phyloP scores from a whole-genome alignment of 2,329 filamentous ascomycete genomes.

The Hypoxylon sp. region DNA sequence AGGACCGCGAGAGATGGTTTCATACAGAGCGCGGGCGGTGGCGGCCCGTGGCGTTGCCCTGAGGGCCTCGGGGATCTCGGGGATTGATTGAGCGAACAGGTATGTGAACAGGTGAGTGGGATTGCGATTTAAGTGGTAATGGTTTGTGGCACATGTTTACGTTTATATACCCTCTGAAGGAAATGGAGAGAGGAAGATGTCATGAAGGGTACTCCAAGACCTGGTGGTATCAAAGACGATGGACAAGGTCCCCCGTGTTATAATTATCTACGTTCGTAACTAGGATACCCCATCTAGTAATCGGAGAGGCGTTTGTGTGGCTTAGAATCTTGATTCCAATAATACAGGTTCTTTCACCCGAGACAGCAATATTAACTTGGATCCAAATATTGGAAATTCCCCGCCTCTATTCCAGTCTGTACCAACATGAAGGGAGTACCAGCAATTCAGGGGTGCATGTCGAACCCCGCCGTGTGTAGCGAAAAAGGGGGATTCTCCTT shows the following conservation, averaged over 20 bases:
- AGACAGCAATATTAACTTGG: neutral
- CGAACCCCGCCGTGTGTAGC: neutral
- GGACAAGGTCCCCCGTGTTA: conserved; percentile 18
- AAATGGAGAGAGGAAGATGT: conserved; percentile 12
- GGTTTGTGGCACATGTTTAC: conserved; percentile 4
- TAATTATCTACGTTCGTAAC: conserved; percentile 32
- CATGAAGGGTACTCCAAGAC: conserved; percentile 8
- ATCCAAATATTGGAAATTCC: neutral
- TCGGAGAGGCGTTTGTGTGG: conserved; percentile 10
- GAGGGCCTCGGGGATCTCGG: neutral
- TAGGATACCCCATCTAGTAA: conserved; percentile 38
- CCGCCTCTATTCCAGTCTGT: neutral
- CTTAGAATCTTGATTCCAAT: neutral
- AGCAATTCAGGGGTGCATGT: neutral
- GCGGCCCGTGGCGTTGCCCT: conserved; percentile 49
- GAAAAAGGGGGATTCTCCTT: neutral
- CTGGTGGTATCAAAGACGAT: conserved; percentile 1
- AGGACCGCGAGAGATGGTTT: conserved; percentile 66
- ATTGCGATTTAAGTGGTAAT: conserved; percentile 5
- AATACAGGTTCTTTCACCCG: neutral
- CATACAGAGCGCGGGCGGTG: conserved; percentile 66
- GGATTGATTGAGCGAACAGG: neutral
- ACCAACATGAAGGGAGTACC: neutral
- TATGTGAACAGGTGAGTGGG: neutral
- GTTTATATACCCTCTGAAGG: conserved; percentile 25